These are phyloP conservation scores for Cicer pinnatifidum DNA, from an alignment of 306 rosid species.

Conservation along the genomic window DNA sequence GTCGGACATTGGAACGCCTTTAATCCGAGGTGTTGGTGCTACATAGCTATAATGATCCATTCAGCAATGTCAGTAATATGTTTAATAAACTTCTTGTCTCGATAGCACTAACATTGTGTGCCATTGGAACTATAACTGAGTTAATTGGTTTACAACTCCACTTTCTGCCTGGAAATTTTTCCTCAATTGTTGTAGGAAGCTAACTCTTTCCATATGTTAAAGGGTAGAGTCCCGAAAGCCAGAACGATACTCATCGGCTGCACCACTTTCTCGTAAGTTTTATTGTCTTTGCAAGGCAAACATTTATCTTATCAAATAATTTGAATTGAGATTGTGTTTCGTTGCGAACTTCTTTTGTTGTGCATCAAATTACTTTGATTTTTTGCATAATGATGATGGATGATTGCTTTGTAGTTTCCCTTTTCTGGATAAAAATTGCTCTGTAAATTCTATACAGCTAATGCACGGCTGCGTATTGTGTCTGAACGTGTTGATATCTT, in stretches of 20 bases:
- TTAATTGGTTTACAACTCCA: constrained; percentile 5
- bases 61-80: not conserved
- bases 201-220: constrained; percentile 56
- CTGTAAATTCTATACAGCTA: constrained; percentile 61
- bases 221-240: constrained; percentile 99
- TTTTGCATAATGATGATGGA: constrained; percentile 23
- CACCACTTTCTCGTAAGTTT: constrained; percentile 94
- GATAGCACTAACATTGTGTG: constrained; percentile 30
- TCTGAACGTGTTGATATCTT: constrained; percentile 88
- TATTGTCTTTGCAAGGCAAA: constrained; percentile 33
- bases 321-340: constrained; percentile 26
- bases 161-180: constrained; percentile 8
- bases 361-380: constrained; percentile 2
- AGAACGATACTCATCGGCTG: constrained; percentile 95
- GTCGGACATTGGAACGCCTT: too few species aligned
- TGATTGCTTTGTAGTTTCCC: constrained; percentile 38
- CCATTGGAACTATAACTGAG: constrained; percentile 4
- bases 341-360: constrained; percentile 7
- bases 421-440: constrained; percentile 31
- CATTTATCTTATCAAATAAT: constrained; percentile 6
- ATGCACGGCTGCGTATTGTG: constrained; percentile 94
- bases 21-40: too few species aligned
- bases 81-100: constrained; percentile 14
- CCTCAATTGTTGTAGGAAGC: constrained; percentile 40
- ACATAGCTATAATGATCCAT: not conserved